Percentiles rank a stretch among this genome's conserved stretches.
Conservation (phyloP, 176 grass and related monocot genomes). For the Eleusine indica region DNA sequence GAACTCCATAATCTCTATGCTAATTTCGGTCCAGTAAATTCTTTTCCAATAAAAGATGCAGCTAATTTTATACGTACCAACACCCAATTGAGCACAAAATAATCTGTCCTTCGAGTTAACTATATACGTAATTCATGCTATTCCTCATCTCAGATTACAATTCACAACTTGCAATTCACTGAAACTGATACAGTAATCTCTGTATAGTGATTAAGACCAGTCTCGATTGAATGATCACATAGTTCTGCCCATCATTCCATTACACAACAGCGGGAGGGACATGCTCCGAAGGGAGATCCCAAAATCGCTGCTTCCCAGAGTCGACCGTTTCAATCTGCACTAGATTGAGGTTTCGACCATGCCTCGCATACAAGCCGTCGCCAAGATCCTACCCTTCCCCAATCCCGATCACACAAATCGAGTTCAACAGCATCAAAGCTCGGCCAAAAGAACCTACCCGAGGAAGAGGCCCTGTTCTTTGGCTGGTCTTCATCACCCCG, state of each 20-base stretch:
- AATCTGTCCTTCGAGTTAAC: neutral
- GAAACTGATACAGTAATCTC: neutral
- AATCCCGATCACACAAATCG: neutral
- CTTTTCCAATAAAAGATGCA: neutral
- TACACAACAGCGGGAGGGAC: too few species aligned
- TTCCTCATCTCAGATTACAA: neutral
- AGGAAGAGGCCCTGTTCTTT: slow-evolving; percentile 45
- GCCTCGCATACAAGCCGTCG: neutral
- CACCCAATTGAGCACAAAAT: neutral
- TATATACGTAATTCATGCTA: neutral
- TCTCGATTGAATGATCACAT: too few species aligned
- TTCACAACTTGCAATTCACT: neutral
- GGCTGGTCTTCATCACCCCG: slow-evolving; percentile 42
- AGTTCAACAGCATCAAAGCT: neutral
- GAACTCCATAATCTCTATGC: neutral
- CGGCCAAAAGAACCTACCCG: slow-evolving; percentile 34
- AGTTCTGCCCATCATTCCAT: too few species aligned
- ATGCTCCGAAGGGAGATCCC: too few species aligned
- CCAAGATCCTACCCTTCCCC: slow-evolving; percentile 36
- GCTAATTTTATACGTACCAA: neutral
- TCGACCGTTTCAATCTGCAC: slow-evolving; percentile 14
- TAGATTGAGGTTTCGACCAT: slow-evolving; percentile 12
- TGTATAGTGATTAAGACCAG: too few species aligned
- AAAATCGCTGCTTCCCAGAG: neutral
- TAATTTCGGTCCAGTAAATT: neutral